Percentiles rank a stretch among this genome's conserved stretches.
Conservation (phyloP, 2,329 filamentous ascomycete genomes). For the Dendryphion nanum region DNA sequence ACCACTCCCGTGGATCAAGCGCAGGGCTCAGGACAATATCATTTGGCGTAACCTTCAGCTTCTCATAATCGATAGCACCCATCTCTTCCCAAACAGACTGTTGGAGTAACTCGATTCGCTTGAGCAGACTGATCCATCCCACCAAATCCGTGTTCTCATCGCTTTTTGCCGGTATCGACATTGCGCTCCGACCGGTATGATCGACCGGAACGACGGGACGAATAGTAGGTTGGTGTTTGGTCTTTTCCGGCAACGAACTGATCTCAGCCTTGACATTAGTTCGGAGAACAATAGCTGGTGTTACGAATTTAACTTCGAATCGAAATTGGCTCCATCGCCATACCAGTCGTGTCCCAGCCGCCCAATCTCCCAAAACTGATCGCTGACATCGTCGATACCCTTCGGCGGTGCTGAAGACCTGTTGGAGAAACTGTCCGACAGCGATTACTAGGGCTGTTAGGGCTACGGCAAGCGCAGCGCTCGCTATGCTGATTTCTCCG, state of each 20-base stretch:
- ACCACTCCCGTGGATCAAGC: conserved; percentile 6
- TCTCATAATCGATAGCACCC: conserved; percentile 2
- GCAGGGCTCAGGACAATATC: conserved; percentile 4
- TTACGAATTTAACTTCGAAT: conserved; percentile 8
- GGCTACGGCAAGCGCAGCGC: conserved; percentile 6
- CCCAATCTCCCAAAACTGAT: conserved; percentile 8
- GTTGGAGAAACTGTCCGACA: conserved; percentile 4
- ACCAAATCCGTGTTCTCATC: no score
- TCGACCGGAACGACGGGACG: no score
- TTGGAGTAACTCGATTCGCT: no score
- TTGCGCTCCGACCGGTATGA: no score
- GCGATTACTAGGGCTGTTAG: conserved; percentile 6
- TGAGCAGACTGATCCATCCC: no score
- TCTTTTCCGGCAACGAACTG: conserved; percentile 1
- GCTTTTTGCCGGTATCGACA: no score
- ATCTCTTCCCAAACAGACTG: no score
- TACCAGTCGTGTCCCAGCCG: conserved; percentile 1
- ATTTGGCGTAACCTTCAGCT: conserved; percentile 1
- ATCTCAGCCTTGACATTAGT: not conserved
- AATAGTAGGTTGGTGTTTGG: conserved; percentile 2
- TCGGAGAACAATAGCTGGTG: conserved; percentile 3
- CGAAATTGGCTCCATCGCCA: conserved; percentile 9
- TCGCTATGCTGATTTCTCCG: conserved; percentile 5
- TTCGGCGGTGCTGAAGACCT: conserved; percentile 7
- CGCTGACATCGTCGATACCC: conserved; percentile 7